phyloP scores from a whole-genome alignment of 306 rosid genomes.

The Cercis canadensis region DNA sequence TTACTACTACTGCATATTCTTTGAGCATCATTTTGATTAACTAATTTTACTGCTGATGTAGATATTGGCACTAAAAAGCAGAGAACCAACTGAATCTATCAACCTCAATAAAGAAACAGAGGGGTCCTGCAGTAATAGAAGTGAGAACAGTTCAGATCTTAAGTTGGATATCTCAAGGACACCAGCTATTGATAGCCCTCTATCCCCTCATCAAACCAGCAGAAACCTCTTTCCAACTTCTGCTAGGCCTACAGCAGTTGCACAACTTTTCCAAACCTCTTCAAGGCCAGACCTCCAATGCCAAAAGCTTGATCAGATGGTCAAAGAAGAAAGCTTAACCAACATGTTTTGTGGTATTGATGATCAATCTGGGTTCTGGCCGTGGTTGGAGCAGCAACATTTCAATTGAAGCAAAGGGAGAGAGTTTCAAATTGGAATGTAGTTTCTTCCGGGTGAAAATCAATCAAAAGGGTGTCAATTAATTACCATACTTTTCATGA shows the following conservation, averaged over 20 bases:
- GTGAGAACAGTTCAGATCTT: conserved; percentile 95
- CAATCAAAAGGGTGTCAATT: conserved; percentile 45
- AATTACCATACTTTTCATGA: conserved; percentile 44
- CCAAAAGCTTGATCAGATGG: conserved; percentile 75
- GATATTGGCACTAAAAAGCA: conserved; percentile 88
- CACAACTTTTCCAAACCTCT: conserved; percentile 81
- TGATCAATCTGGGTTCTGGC: conserved; percentile 97
- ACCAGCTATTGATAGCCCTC: conserved; percentile 82
- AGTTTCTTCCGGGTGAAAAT: conserved; percentile 42
- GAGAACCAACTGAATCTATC: conserved; percentile 95
- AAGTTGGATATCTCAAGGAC: conserved; percentile 91
- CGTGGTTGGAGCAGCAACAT: conserved; percentile 97
- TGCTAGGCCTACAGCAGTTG: conserved; percentile 65
- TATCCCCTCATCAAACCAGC: conserved; percentile 60
- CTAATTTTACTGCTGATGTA: conserved; percentile 37
- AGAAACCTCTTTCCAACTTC: conserved; percentile 67
- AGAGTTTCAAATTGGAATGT: conserved; percentile 39
- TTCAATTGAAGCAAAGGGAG: conserved; percentile 59
- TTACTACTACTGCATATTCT: neutral
- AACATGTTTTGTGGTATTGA: conserved; percentile 92
- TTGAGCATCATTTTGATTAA: conserved; percentile 12
- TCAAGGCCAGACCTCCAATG: conserved; percentile 74
- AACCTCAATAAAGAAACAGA: conserved; percentile 98
- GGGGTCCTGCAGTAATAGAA: conserved; percentile 96
- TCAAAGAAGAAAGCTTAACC: conserved; percentile 81